A percentile compares a stretch with the other conserved stretches of the same genome.
phyloP scores from a whole-genome alignment of 1,139 yeast genomes.

The Maudiozyma humilis region DNA sequence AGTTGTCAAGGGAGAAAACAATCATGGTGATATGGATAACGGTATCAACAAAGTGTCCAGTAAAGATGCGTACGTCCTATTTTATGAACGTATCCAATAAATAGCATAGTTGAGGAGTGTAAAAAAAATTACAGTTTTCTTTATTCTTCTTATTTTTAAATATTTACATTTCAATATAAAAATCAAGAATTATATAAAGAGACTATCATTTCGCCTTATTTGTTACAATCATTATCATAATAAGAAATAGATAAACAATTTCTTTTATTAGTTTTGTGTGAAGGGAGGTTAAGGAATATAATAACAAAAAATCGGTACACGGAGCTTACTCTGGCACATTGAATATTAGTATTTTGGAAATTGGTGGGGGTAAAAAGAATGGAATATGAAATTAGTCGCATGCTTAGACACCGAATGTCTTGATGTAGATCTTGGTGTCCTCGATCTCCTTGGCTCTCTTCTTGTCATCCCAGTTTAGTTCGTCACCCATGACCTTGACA shows the following conservation, averaged over 20 bases:
- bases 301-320: neutral
- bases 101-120: neutral
- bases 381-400: neutral
- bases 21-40: constrained; percentile 40
- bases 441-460: constrained; percentile 50
- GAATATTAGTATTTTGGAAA: neutral
- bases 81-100: constrained; percentile 44
- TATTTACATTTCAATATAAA: neutral
- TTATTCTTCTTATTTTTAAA: neutral
- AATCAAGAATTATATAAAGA: neutral
- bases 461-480: constrained; percentile 62
- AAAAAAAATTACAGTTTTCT: neutral
- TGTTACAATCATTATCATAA: neutral
- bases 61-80: constrained; percentile 64
- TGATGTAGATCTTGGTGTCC: constrained; percentile 50
- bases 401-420: constrained; percentile 44
- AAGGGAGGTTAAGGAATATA: neutral
- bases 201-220: neutral
- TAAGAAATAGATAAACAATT: neutral
- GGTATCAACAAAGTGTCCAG: constrained; percentile 40
- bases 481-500: constrained; percentile 75
- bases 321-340: neutral
- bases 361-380: neutral
- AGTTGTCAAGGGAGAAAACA: constrained; percentile 39
- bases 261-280: neutral